Percentiles rank a stretch among this genome's conserved stretches.
These are phyloP conservation scores for Linum usitatissimum DNA, from an alignment of 345 rosid species.

Conservation along the genomic window DNA sequence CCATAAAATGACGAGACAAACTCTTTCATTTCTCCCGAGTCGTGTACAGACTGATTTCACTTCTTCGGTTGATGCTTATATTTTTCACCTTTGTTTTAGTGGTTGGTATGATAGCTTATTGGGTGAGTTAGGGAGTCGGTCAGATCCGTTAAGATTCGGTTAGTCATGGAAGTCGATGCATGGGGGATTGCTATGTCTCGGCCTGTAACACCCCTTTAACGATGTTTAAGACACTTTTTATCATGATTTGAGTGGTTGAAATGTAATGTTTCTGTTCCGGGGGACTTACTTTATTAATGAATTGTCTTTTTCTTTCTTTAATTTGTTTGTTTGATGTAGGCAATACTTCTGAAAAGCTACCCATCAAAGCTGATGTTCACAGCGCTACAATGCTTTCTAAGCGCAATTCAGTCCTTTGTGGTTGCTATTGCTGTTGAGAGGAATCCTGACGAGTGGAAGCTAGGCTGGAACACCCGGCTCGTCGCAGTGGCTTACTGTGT, in stretches of 20 bases:
- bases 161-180: too few species aligned
- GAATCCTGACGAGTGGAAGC: slow-evolving; percentile 59
- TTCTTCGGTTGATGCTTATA: too few species aligned
- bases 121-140: background rate
- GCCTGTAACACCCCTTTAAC: too few species aligned
- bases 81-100: too few species aligned
- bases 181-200: too few species aligned
- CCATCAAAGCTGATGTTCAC: slow-evolving; percentile 86
- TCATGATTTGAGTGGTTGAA: too few species aligned
- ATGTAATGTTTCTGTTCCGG: too few species aligned
- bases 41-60: too few species aligned
- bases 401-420: slow-evolving; percentile 58
- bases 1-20: too few species aligned
- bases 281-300: background rate
- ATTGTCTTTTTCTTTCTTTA: background rate
- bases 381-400: slow-evolving; percentile 60
- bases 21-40: too few species aligned
- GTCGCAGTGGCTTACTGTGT: slow-evolving; percentile 75
- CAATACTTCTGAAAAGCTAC: slow-evolving; percentile 39
- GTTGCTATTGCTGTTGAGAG: slow-evolving; percentile 73
- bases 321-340: slow-evolving; percentile 29
- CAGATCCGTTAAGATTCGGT: too few species aligned
- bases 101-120: background rate
- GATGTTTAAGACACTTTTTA: too few species aligned
- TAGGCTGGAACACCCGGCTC: slow-evolving; percentile 75